Evolutionary conservation across 2,329 filamentous ascomycete species (phyloP).

Genomic region (Sclerotiophoma versabilis): DNA sequence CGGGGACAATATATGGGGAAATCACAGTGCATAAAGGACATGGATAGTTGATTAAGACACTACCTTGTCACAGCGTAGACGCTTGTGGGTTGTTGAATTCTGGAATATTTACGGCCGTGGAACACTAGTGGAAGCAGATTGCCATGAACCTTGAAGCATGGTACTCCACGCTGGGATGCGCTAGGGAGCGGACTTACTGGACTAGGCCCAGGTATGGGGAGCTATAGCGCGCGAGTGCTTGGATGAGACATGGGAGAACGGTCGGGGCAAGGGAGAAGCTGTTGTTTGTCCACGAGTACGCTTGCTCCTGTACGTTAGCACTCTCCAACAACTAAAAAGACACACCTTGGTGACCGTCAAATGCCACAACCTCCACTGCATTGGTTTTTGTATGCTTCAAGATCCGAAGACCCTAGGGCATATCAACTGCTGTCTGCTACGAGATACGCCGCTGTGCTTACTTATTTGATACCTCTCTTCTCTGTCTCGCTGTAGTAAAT

Average conservation of each 20-base stretch:
- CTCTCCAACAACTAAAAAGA: neutral
- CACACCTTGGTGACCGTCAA: conserved; percentile 1
- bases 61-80: neutral
- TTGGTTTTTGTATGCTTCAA: conserved; percentile 23
- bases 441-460: conserved; percentile 12
- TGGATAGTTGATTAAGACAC: neutral
- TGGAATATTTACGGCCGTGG: conserved; percentile 18
- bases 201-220: neutral
- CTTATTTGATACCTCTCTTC: conserved; percentile 74
- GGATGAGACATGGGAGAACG: neutral
- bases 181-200: conserved; percentile 2
- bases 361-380: conserved; percentile 13
- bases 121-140: neutral
- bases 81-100: neutral
- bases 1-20: neutral
- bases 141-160: neutral
- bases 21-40: neutral
- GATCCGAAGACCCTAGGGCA: conserved; percentile 31
- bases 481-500: conserved; percentile 97
- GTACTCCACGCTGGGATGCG: neutral
- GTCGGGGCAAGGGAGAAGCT: neutral
- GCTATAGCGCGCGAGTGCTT: conserved; percentile 2
- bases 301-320: conserved; percentile 1
- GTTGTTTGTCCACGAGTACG: conserved; percentile 1
- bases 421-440: conserved; percentile 24